A percentile compares a stretch with the other conserved stretches of the same genome.
Evolutionary conservation across 768 basidiomycete species (phyloP).

Genomic region (Tylopilus balloui): DNA sequence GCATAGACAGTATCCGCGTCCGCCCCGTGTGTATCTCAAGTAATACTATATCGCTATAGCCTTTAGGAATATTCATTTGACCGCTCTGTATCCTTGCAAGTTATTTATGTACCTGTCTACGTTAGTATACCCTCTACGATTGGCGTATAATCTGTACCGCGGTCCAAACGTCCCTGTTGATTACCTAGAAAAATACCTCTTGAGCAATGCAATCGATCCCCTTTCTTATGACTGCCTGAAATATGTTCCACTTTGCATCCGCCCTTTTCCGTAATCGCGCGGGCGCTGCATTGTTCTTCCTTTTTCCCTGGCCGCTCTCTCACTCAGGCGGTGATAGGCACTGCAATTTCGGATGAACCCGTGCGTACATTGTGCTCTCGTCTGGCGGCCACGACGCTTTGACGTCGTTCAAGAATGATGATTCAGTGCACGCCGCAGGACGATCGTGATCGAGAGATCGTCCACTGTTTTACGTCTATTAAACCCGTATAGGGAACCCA

Average conservation of each 20-base stretch:
- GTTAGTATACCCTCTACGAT: slow-evolving; percentile 15
- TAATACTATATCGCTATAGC: slow-evolving; percentile 15
- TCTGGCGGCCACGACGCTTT: background rate
- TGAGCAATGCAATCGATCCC: background rate
- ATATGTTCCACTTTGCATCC: background rate
- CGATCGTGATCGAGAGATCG: slow-evolving; percentile 21
- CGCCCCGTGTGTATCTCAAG: slow-evolving; percentile 1
- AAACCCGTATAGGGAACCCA: slow-evolving; percentile 1
- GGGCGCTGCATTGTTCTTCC: background rate
- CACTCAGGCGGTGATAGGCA: background rate
- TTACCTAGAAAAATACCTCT: background rate
- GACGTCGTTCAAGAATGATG: background rate
- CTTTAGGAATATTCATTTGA: slow-evolving; percentile 13
- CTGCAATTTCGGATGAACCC: background rate
- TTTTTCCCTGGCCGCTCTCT: background rate
- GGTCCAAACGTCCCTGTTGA: slow-evolving; percentile 7
- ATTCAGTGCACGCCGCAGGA: background rate
- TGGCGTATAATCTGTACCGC: slow-evolving; percentile 14
- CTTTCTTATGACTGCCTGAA: slow-evolving; percentile 1
- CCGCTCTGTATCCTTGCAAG: slow-evolving; percentile 24
- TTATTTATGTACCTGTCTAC: slow-evolving; percentile 21
- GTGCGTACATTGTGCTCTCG: background rate
- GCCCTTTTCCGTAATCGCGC: background rate
- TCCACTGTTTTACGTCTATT: slow-evolving; percentile 6
- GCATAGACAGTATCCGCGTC: slow-evolving; percentile 15